Percentiles rank a stretch among this genome's conserved stretches.
Evolutionary conservation across 495 filamentous ascomycete species (phyloP).

Genomic region (Neurospora sp.): DNA sequence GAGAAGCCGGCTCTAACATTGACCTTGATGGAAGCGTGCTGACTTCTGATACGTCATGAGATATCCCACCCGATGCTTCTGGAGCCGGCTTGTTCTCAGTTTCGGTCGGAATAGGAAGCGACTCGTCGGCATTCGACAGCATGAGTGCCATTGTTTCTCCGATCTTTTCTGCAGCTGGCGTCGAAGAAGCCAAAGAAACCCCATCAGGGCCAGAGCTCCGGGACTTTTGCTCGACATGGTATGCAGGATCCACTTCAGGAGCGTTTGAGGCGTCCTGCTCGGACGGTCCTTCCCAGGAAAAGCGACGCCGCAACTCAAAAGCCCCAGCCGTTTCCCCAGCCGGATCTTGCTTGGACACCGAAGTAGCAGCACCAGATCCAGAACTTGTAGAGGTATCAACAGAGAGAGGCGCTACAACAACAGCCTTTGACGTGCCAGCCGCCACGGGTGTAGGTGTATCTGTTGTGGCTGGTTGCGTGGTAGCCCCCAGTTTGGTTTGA

Average conservation of each 20-base stretch:
- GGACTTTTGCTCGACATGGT: slow-evolving; percentile 4
- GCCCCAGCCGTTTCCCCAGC: background rate
- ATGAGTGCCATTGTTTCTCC: background rate
- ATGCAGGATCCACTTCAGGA: background rate
- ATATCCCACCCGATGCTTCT: slow-evolving; percentile 5
- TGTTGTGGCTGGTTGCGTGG: background rate
- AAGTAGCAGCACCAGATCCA: background rate
- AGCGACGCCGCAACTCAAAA: slow-evolving; percentile 24
- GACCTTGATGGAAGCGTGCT: slow-evolving; percentile 22
- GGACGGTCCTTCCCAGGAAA: slow-evolving; percentile 43
- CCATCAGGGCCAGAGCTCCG: slow-evolving; percentile 1
- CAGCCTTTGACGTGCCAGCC: background rate
- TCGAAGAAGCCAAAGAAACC: background rate
- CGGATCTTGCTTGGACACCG: background rate
- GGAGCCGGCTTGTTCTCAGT: background rate
- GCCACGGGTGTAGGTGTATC: background rate
- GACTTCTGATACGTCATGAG: slow-evolving; percentile 27
- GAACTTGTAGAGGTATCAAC: background rate
- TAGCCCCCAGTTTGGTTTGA: background rate
- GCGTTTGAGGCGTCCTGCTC: slow-evolving; percentile 6
- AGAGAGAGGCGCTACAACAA: background rate
- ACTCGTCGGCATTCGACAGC: background rate
- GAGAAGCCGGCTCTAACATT: slow-evolving; percentile 24
- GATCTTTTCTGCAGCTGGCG: background rate
- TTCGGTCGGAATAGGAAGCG: background rate